A percentile compares a stretch with the other conserved stretches of the same genome.
phyloP scores from a whole-genome alignment of 2,329 filamentous ascomycete genomes.

The Arthrobotrys sphaeroides region DNA sequence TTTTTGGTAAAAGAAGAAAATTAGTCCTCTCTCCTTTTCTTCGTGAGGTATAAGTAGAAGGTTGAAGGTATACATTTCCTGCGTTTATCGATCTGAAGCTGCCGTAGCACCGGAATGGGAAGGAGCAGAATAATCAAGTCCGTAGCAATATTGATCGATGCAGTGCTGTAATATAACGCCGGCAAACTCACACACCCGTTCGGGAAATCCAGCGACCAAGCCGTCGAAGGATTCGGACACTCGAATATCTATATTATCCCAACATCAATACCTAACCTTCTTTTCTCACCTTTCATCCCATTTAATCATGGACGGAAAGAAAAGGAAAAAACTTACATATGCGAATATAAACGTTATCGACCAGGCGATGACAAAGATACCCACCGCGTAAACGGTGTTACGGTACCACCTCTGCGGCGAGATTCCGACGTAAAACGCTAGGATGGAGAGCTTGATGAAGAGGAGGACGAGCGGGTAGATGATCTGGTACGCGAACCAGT shows the following conservation, averaged over 20 bases:
- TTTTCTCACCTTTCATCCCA: not conserved
- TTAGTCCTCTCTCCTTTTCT: not conserved
- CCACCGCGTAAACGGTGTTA: constrained; percentile 59
- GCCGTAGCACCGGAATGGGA: constrained; percentile 65
- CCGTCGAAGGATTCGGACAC: constrained; percentile 56
- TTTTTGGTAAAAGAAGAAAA: not conserved
- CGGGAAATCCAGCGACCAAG: constrained; percentile 57
- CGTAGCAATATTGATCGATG: constrained; percentile 64
- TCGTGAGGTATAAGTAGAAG: not conserved
- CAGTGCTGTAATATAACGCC: constrained; percentile 62
- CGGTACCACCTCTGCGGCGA: constrained; percentile 57
- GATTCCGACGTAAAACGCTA: constrained; percentile 64
- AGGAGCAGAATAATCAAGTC: constrained; percentile 65
- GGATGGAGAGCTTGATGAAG: constrained; percentile 62
- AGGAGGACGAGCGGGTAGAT: constrained; percentile 60
- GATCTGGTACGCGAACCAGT: constrained; percentile 62
- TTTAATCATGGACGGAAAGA: too few species aligned
- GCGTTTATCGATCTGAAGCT: constrained; percentile 62
- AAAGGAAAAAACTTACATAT: constrained; percentile 56
- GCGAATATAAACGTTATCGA: constrained; percentile 59
- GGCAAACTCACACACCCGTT: constrained; percentile 60
- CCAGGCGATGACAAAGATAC: constrained; percentile 58
- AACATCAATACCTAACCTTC: not conserved
- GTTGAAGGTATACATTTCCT: constrained; percentile 58
- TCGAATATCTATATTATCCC: constrained; percentile 58